phyloP scores from a whole-genome alignment of 257 asterid genomes.

The Scutellaria minor region DNA sequence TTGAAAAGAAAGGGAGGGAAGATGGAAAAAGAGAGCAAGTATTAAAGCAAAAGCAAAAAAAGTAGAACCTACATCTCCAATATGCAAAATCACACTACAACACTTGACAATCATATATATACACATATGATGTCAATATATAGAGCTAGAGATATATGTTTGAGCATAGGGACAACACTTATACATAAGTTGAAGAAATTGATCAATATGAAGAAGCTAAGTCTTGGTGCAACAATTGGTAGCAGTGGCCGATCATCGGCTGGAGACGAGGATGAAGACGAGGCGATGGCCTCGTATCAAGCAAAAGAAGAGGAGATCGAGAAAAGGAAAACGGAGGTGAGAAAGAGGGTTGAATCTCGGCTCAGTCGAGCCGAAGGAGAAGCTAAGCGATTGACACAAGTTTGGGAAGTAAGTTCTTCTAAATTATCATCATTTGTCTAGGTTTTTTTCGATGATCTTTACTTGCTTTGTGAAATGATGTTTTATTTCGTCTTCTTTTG shows the following conservation, averaged over 20 bases:
- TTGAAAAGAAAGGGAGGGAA: constrained; percentile 60
- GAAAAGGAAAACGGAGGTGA: constrained; percentile 73
- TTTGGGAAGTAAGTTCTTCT: constrained; percentile 64
- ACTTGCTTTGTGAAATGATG: too few species aligned
- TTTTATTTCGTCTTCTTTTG: too few species aligned
- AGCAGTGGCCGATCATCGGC: constrained; percentile 64
- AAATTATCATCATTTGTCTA: not conserved
- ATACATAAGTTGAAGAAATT: not conserved
- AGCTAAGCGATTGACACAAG: constrained; percentile 70
- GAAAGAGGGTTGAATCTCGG: constrained; percentile 65
- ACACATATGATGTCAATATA: not conserved
- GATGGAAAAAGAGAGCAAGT: constrained; percentile 37
- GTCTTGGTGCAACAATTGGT: constrained; percentile 55
- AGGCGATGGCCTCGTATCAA: constrained; percentile 71
- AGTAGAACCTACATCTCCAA: constrained; percentile 30
- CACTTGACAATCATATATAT: too few species aligned
- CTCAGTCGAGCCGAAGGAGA: constrained; percentile 80
- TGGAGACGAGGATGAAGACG: constrained; percentile 56
- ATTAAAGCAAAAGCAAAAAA: constrained; percentile 71
- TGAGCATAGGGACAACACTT: not conserved
- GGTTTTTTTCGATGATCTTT: not conserved
- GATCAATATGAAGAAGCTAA: constrained; percentile 39
- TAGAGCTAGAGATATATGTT: constrained; percentile 27
- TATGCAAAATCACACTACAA: constrained; percentile 23
- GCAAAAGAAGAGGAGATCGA: constrained; percentile 87